phyloP scores from a whole-genome alignment of 1,284 basidiomycete species.

The Tylopilus sp. region DNA sequence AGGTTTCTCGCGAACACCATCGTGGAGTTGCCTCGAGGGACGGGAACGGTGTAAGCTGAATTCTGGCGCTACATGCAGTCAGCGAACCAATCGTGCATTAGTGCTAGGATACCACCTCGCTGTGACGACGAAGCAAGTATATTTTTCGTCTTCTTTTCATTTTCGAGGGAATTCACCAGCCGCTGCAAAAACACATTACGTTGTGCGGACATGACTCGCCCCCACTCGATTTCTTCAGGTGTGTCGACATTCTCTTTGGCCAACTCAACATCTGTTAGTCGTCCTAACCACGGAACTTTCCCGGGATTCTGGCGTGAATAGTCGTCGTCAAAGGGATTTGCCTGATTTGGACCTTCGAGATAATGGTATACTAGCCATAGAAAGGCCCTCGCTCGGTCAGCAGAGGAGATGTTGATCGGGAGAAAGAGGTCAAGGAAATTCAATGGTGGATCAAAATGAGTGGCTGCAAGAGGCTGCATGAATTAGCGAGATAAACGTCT shows the following conservation, averaged over 20 bases:
- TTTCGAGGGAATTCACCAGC: conserved; percentile 47
- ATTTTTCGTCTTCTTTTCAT: conserved; percentile 45
- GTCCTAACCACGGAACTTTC: conserved; percentile 53
- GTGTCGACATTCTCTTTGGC: conserved; percentile 66
- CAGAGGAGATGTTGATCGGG: conserved; percentile 66
- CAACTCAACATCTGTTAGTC: conserved; percentile 47
- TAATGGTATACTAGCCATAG: conserved; percentile 79
- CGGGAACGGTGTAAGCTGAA: conserved; percentile 28
- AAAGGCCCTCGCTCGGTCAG: conserved; percentile 69
- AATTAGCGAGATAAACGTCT: conserved; percentile 4
- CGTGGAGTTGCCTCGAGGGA: conserved; percentile 23
- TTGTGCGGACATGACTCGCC: conserved; percentile 59
- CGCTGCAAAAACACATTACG: conserved; percentile 62
- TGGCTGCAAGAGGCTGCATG: conserved; percentile 57
- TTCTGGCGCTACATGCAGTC: conserved; percentile 22
- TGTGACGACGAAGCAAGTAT: conserved; percentile 24
- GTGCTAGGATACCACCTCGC: conserved; percentile 21
- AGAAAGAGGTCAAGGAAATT: conserved; percentile 83
- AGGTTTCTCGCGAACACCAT: conserved; percentile 37
- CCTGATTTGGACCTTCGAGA: conserved; percentile 53
- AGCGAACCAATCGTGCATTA: conserved; percentile 3
- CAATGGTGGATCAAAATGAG: conserved; percentile 70
- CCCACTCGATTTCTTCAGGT: conserved; percentile 62
- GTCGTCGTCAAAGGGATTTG: conserved; percentile 67
- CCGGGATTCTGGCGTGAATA: conserved; percentile 47